A percentile compares a stretch with the other conserved stretches of the same genome.
phyloP scores from a whole-genome alignment of 495 filamentous ascomycete species.

The Tuber brumale region DNA sequence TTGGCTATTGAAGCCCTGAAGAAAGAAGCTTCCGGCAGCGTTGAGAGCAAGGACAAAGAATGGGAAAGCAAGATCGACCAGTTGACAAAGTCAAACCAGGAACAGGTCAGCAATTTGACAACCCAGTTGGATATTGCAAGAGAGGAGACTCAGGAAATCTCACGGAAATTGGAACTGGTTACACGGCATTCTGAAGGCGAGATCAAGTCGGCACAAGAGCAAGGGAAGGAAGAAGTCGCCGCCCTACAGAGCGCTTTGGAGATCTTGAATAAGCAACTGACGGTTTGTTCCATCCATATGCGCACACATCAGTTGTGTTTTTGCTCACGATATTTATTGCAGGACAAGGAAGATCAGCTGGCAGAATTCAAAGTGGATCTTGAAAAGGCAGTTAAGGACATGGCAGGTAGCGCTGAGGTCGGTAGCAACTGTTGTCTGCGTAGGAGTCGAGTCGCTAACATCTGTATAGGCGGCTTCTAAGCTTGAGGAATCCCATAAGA shows the following conservation, averaged over 20 bases:
- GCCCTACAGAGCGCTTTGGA: constrained; percentile 24
- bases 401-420: constrained; percentile 36
- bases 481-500: constrained; percentile 28
- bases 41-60: constrained; percentile 35
- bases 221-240: constrained; percentile 25
- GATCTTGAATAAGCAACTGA: constrained; percentile 26
- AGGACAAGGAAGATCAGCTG: constrained; percentile 36
- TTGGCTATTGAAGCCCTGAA: constrained; percentile 25
- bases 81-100: constrained; percentile 24
- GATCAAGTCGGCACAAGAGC: constrained; percentile 22
- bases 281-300: constrained; percentile 22
- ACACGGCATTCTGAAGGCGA: constrained; percentile 18
- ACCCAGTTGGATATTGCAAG: constrained; percentile 44
- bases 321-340: constrained; percentile 15
- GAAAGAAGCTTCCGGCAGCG: constrained; percentile 16
- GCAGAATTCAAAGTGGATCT: constrained; percentile 25
- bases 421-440: constrained; percentile 24
- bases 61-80: constrained; percentile 32
- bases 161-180: constrained; percentile 26
- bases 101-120: constrained; percentile 23
- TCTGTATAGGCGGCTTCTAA: constrained; percentile 33
- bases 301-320: constrained; percentile 2
- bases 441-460: constrained; percentile 31
- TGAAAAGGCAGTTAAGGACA: constrained; percentile 25
- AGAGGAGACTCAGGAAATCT: constrained; percentile 44